Percentiles rank a stretch among this genome's conserved stretches.
Conservation (phyloP, 495 filamentous ascomycete genomes). For the Mycothermus thermophilus region DNA sequence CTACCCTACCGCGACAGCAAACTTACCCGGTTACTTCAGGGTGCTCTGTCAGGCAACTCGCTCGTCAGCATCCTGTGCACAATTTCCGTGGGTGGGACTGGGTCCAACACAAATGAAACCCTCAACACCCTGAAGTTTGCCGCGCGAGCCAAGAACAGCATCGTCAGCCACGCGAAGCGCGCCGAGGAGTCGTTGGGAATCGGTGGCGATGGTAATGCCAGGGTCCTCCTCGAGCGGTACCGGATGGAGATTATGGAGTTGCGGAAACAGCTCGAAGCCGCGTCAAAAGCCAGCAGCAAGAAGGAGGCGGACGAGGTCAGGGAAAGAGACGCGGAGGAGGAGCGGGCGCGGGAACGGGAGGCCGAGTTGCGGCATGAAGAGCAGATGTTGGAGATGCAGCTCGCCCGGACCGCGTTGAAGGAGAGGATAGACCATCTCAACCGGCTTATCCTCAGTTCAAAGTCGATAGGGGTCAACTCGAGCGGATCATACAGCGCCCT, state of each 20-base stretch:
- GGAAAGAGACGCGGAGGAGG: conserved; percentile 43
- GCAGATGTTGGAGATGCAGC: conserved; percentile 95
- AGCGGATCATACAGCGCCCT: conserved; percentile 58
- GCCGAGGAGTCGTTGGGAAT: conserved; percentile 75
- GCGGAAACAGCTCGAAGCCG: conserved; percentile 63
- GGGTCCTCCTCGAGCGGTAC: conserved; percentile 84
- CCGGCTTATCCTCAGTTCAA: conserved; percentile 85
- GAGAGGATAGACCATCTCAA: conserved; percentile 97
- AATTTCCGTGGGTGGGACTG: conserved; percentile 61
- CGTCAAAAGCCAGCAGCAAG: conserved; percentile 45
- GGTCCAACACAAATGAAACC: conserved; percentile 71
- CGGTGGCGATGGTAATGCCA: conserved; percentile 66
- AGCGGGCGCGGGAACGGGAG: conserved; percentile 64
- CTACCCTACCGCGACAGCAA: conserved; percentile 95
- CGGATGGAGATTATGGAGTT: conserved; percentile 85
- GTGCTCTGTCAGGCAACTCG: conserved; percentile 83
- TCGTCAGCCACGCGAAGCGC: conserved; percentile 91
- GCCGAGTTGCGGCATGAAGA: conserved; percentile 80
- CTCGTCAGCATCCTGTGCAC: conserved; percentile 96
- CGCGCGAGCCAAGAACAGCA: conserved; percentile 90
- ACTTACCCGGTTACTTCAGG: conserved; percentile 82
- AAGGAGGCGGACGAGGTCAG: conserved; percentile 54
- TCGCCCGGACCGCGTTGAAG: conserved; percentile 88
- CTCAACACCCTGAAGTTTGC: conserved; percentile 96
- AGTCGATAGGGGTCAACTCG: conserved; percentile 82